phyloP scores from a whole-genome alignment of 2,329 filamentous ascomycete species.

The Scedosporium dehoogii region DNA sequence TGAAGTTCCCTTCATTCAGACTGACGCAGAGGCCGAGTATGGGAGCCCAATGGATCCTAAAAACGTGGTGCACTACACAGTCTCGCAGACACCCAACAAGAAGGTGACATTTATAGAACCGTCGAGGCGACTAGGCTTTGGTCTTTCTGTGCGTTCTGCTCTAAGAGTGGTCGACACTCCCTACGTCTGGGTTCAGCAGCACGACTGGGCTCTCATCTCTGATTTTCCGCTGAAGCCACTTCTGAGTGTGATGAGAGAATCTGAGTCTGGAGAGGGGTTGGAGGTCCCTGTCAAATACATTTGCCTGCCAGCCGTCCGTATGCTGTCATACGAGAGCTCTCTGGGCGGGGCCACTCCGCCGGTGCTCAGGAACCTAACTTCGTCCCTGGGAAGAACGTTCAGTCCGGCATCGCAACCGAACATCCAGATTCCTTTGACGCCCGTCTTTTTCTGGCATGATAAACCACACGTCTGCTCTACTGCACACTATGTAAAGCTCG shows the following conservation, averaged over 20 bases:
- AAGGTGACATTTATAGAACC: constrained; percentile 40
- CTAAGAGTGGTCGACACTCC: constrained; percentile 35
- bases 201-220: constrained; percentile 41
- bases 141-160: constrained; percentile 41
- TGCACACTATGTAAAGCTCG: constrained; percentile 36
- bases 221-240: constrained; percentile 33
- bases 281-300: constrained; percentile 37
- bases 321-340: constrained; percentile 39
- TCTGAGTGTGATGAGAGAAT: constrained; percentile 33
- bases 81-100: constrained; percentile 22
- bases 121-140: constrained; percentile 37
- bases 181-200: constrained; percentile 48
- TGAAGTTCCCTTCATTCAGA: constrained; percentile 38
- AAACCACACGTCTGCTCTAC: constrained; percentile 43
- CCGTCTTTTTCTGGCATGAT: constrained; percentile 50
- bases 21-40: constrained; percentile 9
- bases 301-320: constrained; percentile 40
- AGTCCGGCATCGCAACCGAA: not conserved
- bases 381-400: constrained; percentile 31
- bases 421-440: constrained; percentile 33
- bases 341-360: constrained; percentile 34
- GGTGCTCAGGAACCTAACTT: constrained; percentile 29
- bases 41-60: constrained; percentile 14
- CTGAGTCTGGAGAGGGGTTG: constrained; percentile 15
- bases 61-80: constrained; percentile 27